Percentiles rank a stretch among this genome's conserved stretches.
Evolutionary conservation across 192 early-diverging fungal genomes (phyloP).

Genomic region (Ramicandelaber brevisporus): DNA sequence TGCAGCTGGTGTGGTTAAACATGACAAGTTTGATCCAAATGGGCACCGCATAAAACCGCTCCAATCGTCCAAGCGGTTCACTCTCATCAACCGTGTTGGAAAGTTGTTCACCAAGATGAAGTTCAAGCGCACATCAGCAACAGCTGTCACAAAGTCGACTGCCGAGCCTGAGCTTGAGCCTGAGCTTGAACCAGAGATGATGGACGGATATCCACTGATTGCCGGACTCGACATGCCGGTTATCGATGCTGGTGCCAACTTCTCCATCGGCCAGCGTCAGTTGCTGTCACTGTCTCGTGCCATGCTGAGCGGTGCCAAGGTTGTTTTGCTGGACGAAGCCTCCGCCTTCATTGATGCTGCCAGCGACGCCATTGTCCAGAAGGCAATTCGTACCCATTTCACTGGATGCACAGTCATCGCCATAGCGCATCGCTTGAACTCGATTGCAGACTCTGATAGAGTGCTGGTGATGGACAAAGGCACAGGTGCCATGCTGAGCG

Average conservation of each 20-base stretch:
- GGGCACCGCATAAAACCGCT: no score
- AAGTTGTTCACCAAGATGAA: no score
- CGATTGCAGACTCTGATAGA: constrained; percentile 23
- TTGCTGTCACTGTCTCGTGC: constrained; percentile 31
- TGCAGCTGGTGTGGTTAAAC: no score
- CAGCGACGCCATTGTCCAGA: constrained; percentile 28
- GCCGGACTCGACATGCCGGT: constrained; percentile 24
- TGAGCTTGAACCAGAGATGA: no score
- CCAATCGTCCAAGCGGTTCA: no score
- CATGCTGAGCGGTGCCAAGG: constrained; percentile 34
- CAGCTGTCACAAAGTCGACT: no score
- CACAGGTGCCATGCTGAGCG: constrained; percentile 32
- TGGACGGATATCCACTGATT: constrained; percentile 10
- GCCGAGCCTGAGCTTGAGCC: no score
- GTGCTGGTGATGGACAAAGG: constrained; percentile 35
- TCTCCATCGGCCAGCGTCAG: constrained; percentile 38
- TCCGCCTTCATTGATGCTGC: constrained; percentile 16
- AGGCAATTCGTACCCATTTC: constrained; percentile 31
- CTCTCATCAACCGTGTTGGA: no score
- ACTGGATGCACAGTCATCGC: constrained; percentile 32
- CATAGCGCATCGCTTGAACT: constrained; percentile 41
- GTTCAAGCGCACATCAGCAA: no score
- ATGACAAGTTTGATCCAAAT: no score
- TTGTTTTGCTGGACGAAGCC: constrained; percentile 44
- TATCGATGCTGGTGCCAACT: constrained; percentile 38